These are phyloP conservation scores for Podospora pseudopauciseta DNA, from an alignment of 495 filamentous ascomycete genomes.

Conservation along the genomic window DNA sequence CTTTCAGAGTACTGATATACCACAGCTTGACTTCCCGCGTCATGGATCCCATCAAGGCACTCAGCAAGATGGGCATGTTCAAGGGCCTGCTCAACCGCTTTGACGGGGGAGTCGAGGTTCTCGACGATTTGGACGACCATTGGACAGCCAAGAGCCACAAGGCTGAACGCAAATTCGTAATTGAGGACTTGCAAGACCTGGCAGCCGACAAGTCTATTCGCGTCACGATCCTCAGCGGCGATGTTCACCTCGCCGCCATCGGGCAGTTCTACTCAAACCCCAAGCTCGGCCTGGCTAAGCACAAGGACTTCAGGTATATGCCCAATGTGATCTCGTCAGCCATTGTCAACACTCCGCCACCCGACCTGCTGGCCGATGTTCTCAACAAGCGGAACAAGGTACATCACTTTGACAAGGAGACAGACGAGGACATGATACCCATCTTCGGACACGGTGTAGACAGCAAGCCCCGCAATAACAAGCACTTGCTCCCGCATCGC, in stretches of 20 bases:
- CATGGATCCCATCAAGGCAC: constrained; percentile 82
- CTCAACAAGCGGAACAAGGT: constrained; percentile 92
- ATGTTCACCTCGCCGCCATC: constrained; percentile 89
- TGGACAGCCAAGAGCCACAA: constrained; percentile 97
- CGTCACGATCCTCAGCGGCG: constrained; percentile 88
- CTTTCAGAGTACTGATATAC: neutral
- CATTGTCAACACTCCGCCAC: constrained; percentile 85
- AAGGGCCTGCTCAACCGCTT: constrained; percentile 80
- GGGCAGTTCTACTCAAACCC: constrained; percentile 94
- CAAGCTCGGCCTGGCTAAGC: constrained; percentile 72
- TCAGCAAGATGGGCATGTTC: constrained; percentile 77
- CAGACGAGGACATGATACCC: constrained; percentile 93
- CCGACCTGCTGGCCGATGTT: constrained; percentile 83
- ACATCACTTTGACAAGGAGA: constrained; percentile 79
- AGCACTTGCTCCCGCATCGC: constrained; percentile 78
- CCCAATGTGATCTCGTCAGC: constrained; percentile 85
- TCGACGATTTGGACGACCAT: constrained; percentile 91
- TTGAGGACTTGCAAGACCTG: constrained; percentile 85
- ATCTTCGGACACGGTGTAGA: constrained; percentile 87
- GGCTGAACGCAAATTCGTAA: constrained; percentile 75
- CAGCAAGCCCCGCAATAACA: constrained; percentile 85
- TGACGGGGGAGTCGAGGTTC: constrained; percentile 87
- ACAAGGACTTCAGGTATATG: constrained; percentile 93
- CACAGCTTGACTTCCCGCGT: constrained; percentile 65
- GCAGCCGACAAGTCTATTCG: constrained; percentile 87